phyloP scores from a whole-genome alignment of 768 basidiomycete species.

The Rhodotorula diobovata region DNA sequence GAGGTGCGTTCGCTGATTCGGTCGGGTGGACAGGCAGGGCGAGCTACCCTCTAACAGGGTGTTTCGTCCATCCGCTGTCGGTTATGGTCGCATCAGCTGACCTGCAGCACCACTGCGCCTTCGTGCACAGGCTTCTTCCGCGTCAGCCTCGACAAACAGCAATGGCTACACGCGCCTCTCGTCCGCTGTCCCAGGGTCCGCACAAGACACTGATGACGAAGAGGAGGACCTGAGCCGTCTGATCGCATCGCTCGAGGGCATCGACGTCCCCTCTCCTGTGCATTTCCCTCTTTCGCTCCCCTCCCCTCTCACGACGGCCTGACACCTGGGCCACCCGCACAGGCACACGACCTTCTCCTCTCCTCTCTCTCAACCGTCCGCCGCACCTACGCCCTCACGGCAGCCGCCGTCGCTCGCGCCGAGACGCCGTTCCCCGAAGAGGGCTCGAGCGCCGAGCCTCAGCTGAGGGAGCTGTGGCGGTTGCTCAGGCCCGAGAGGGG shows the following conservation, averaged over 20 bases:
- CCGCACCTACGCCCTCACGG: slow-evolving; percentile 13
- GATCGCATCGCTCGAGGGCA: neutral
- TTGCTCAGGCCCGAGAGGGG: slow-evolving; percentile 16
- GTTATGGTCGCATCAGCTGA: too few relatives aligned
- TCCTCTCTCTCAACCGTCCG: slow-evolving; percentile 11
- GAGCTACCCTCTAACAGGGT: too few relatives aligned
- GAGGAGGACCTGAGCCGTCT: neutral
- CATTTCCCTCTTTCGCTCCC: neutral
- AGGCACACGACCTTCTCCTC: slow-evolving; percentile 31
- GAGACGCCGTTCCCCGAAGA: neutral
- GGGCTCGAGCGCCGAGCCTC: neutral
- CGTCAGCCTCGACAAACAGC: too few relatives aligned
- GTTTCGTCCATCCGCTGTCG: too few relatives aligned
- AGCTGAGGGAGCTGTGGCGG: slow-evolving; percentile 16
- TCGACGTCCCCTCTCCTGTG: neutral
- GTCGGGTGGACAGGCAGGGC: too few relatives aligned
- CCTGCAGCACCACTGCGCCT: too few relatives aligned
- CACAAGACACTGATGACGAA: neutral
- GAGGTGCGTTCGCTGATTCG: neutral
- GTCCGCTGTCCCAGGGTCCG: neutral
- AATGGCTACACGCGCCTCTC: too few relatives aligned
- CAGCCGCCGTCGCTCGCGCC: neutral
- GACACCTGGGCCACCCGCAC: fast-evolving
- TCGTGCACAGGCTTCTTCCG: too few relatives aligned
- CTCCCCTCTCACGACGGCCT: neutral